Conservation (phyloP, 192 early-diverging fungal genomes). For the Coemansia sp. region DNA sequence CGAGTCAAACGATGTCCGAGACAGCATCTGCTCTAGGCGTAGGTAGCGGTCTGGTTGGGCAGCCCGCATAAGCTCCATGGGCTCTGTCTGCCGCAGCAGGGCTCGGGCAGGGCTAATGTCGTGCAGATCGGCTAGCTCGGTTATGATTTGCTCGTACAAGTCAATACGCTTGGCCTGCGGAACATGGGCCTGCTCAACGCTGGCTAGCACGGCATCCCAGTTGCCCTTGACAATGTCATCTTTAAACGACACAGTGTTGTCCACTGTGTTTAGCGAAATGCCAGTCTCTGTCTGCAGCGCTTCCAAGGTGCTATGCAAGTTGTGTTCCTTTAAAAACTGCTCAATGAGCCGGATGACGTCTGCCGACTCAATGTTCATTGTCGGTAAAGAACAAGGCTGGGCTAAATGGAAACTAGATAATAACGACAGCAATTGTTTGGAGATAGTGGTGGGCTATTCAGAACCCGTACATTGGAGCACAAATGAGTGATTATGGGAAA, state of each 20-base stretch:
- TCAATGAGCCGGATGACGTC: conserved; percentile 87
- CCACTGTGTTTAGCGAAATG: conserved; percentile 82
- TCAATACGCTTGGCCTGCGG: conserved; percentile 72
- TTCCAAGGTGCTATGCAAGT: conserved; percentile 72
- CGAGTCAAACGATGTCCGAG: conserved; percentile 59
- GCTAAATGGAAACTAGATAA: background rate
- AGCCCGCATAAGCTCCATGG: conserved; percentile 80
- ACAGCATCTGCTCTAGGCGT: conserved; percentile 76
- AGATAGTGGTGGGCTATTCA: background rate
- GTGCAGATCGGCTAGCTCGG: conserved; percentile 82
- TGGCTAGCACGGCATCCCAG: conserved; percentile 85
- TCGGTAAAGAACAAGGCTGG: background rate
- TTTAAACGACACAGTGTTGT: conserved; percentile 71
- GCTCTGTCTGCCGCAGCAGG: conserved; percentile 84
- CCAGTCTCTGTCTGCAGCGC: conserved; percentile 82
- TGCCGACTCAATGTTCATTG: conserved; percentile 46
- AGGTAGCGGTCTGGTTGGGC: conserved; percentile 78
- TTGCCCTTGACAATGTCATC: conserved; percentile 73
- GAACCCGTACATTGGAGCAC: background rate
- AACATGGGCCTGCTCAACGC: conserved; percentile 66
- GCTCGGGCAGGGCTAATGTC: conserved; percentile 83
- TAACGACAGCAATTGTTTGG: background rate
- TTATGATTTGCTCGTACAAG: conserved; percentile 87
- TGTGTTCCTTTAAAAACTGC: conserved; percentile 93
- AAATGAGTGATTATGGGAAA: conserved; percentile 2